Conservation (phyloP, 1,284 basidiomycete genomes). For the Puccinia sorghi region DNA sequence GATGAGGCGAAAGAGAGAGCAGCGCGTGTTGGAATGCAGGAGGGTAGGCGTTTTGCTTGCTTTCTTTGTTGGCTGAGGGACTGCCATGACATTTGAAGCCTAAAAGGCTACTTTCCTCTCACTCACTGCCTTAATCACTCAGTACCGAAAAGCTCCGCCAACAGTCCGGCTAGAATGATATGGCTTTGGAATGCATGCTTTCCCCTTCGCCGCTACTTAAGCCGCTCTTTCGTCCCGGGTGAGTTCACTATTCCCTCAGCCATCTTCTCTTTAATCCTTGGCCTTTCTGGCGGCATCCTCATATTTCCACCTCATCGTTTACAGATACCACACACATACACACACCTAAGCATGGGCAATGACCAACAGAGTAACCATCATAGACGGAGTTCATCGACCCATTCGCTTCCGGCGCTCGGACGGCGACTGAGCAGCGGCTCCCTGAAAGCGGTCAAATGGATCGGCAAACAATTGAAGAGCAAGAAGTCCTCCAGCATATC, state of each 20-base stretch:
- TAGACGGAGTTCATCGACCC: background rate
- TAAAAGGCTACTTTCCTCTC: background rate
- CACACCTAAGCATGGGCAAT: background rate
- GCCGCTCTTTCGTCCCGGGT: background rate
- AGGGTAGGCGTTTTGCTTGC: too few relatives aligned
- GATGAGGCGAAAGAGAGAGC: too few relatives aligned
- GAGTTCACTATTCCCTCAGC: background rate
- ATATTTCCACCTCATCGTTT: background rate
- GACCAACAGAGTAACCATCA: background rate
- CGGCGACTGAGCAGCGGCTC: conserved; percentile 20
- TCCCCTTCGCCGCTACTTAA: background rate
- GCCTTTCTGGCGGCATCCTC: background rate
- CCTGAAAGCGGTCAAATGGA: conserved; percentile 29
- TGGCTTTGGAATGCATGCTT: background rate
- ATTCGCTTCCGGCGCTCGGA: conserved; percentile 7
- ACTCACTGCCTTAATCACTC: background rate
- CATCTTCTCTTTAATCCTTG: background rate
- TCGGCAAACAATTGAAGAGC: conserved; percentile 6
- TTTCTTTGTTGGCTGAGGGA: too few relatives aligned
- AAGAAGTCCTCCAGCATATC: conserved; percentile 9
- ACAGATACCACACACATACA: background rate
- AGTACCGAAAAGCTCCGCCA: background rate
- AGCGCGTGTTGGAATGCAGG: too few relatives aligned
- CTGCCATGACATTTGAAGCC: too few relatives aligned
- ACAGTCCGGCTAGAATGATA: background rate